Base-by-base conservation (phyloP, 2,329 filamentous ascomycete species). In the Calonectria pseudoturangicola region DNA sequence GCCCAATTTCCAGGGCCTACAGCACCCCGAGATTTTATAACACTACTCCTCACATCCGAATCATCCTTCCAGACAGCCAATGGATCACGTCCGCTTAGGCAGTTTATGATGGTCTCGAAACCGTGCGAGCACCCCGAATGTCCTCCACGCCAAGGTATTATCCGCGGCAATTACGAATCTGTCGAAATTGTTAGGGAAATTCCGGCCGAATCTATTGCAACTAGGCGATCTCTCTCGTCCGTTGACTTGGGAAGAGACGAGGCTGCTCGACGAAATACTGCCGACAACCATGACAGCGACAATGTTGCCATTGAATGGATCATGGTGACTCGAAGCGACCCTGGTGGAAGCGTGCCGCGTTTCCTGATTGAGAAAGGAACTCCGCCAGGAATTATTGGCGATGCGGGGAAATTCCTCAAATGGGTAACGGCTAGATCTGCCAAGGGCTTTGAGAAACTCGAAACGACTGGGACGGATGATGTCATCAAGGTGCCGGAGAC, bases 331-430 rank as follows among this genome's bases (percentile, higher is more conserved):
- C 89, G 95, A 62, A 96, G 94, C 82, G 95, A 98, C 78, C 95
- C 95, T 3, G 95, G 95, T 13, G 95, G 95, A 66, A 96, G 92
- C 72, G 95, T 98, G 21, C 95, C 95, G 1, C 90, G 94, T 16
- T 98, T 97, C 84, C 92, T 98, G 89, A 94, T 98, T n/a, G 95
- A 98, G 79, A 92, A 94, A 81, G 94, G 94, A 36, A 98, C 95
- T 0, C 95, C 95, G 0, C 91, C 89, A 13, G 94, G 94, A 43
- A 97, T 98, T 77, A 89, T 95, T 30, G 88, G 88, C 50, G 95
- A 98, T 82, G 93, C 95, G 0, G 89, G 89, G 66, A 97, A 96
- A 82, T 97, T 98, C 77, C 82, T 97, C 16, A 90, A 95, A 70
- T 98, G 95, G 95, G 79, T 90, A 36, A 85, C 85, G 9, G 81